Evolutionary conservation across 1,284 basidiomycete species (phyloP).

Genomic region (Wallemia mellicola): DNA sequence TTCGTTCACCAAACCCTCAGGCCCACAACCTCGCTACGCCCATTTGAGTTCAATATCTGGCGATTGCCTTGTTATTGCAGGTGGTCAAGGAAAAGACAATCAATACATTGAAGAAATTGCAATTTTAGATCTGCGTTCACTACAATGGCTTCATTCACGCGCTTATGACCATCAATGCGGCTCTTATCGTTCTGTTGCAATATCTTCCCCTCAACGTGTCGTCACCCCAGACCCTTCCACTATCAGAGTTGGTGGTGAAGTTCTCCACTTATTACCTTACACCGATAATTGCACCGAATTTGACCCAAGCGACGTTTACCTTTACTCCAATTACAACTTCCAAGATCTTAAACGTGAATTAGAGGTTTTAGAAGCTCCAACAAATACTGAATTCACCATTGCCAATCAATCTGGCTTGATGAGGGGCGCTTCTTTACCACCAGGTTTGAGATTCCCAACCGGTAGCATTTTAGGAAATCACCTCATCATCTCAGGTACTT

Average conservation of each 20-base stretch:
- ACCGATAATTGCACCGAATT: slow-evolving; percentile 37
- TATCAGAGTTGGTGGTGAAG: slow-evolving; percentile 15
- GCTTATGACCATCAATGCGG: slow-evolving; percentile 68
- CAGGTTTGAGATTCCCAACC: slow-evolving; percentile 71
- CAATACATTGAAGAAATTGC: slow-evolving; percentile 64
- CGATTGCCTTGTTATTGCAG: slow-evolving; percentile 63
- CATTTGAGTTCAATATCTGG: slow-evolving; percentile 59
- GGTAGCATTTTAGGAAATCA: slow-evolving; percentile 63
- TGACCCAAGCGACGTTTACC: slow-evolving; percentile 40
- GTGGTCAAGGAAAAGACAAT: slow-evolving; percentile 45
- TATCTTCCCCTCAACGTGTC: slow-evolving; percentile 34
- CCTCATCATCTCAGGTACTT: slow-evolving; percentile 11
- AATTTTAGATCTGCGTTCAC: slow-evolving; percentile 41
- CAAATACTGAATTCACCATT: slow-evolving; percentile 31
- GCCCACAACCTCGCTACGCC: slow-evolving; percentile 55
- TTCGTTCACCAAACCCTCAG: slow-evolving; percentile 6
- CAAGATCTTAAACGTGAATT: slow-evolving; percentile 64
- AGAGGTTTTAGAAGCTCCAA: slow-evolving; percentile 32
- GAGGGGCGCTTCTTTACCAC: slow-evolving; percentile 29
- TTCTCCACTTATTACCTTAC: slow-evolving; percentile 36
- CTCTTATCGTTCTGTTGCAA: slow-evolving; percentile 66
- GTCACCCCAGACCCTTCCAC: slow-evolving; percentile 22
- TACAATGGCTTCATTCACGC: slow-evolving; percentile 43
- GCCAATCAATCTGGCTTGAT: slow-evolving; percentile 43
- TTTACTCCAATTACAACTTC: slow-evolving; percentile 66